A percentile compares a stretch with the other conserved stretches of the same genome.
These are phyloP conservation scores for Fusarium chlamydosporum DNA, from an alignment of 2,329 filamentous ascomycete genomes.

Conservation along the genomic window DNA sequence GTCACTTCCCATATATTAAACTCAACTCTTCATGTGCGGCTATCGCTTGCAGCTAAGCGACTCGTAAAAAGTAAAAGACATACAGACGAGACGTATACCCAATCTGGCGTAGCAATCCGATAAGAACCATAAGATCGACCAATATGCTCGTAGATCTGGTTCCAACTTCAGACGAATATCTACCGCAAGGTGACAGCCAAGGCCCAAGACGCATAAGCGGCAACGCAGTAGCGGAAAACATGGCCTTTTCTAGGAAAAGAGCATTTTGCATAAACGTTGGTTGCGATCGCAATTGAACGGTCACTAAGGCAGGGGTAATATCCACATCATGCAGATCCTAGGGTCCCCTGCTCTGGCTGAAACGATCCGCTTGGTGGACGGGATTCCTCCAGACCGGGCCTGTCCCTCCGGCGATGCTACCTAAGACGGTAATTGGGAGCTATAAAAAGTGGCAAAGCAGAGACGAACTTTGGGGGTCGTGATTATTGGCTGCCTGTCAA, in stretches of 20 bases:
- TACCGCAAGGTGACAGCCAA: background rate
- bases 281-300: constrained; percentile 1
- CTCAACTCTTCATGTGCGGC: background rate
- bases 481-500: background rate
- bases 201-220: background rate
- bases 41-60: background rate
- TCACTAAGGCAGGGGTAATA: background rate
- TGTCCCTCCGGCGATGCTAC: constrained; percentile 4
- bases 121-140: constrained; percentile 9
- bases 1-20: background rate
- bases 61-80: background rate
- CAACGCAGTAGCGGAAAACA: constrained; percentile 1
- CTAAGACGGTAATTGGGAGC: constrained; percentile 8
- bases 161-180: constrained; percentile 2
- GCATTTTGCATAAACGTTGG: constrained; percentile 2
- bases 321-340: constrained; percentile 7
- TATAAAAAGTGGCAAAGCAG: constrained; percentile 10
- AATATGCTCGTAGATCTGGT: constrained; percentile 2
- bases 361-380: constrained; percentile 14
- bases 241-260: background rate
- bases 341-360: constrained; percentile 1
- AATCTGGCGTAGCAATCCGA: background rate
- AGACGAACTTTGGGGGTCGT: background rate
- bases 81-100: background rate
- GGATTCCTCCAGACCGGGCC: constrained; percentile 1